These are phyloP conservation scores for Prunus mongolica DNA, from an alignment of 306 rosid species.

Conservation along the genomic window DNA sequence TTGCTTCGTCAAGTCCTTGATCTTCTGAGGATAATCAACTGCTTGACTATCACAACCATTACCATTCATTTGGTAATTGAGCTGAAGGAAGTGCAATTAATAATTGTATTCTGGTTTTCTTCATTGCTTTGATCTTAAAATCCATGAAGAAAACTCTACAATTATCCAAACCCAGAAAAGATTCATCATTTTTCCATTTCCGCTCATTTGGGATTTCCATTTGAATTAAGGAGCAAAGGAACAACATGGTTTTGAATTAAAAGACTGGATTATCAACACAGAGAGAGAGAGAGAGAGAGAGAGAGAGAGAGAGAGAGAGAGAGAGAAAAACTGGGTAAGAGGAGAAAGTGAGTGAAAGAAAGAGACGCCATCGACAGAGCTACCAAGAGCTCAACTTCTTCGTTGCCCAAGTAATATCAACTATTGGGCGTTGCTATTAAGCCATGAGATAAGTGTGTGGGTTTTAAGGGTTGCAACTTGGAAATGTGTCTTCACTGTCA, in stretches of 20 bases:
- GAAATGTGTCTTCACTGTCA: background rate
- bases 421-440: slow-evolving; percentile 16
- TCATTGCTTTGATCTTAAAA: background rate
- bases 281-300: no score
- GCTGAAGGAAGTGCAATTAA: background rate
- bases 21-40: slow-evolving; percentile 27
- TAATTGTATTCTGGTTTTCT: background rate
- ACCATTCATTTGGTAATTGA: background rate
- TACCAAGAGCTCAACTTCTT: slow-evolving; percentile 2
- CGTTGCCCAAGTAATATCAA: slow-evolving; percentile 9
- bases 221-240: background rate
- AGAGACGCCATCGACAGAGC: slow-evolving; percentile 45
- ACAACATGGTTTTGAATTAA: no score
- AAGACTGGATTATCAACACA: no score
- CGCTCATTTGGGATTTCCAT: background rate
- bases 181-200: background rate
- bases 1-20: slow-evolving; percentile 44
- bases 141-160: background rate
- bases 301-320: no score
- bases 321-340: no score
- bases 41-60: slow-evolving; percentile 23
- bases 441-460: slow-evolving; percentile 26
- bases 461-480: slow-evolving; percentile 1
- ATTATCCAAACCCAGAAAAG: slow-evolving; percentile 6
- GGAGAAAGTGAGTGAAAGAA: background rate